Evolutionary conservation across 2,329 filamentous ascomycete species (phyloP), one percentile per base, ranked within the genome.

Genomic region (Fusarium devonianum): DNA sequence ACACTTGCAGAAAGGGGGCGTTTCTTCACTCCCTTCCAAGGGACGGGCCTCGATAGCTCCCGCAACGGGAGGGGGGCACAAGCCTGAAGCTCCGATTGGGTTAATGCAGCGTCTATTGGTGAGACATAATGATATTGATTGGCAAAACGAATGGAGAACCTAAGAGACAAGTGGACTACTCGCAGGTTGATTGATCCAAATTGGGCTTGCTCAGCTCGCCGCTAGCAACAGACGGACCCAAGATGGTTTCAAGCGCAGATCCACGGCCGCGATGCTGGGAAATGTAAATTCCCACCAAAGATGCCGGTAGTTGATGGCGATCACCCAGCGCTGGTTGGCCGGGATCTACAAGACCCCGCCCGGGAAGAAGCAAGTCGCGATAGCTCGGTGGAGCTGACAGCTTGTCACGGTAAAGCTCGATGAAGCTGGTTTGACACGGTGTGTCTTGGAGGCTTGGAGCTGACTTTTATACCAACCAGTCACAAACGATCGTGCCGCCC

Each of bases 21-120:
- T 13, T 10, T 42, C 29, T n/a, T 30, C 36, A 16, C 16, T 23
- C 8, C 14, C 28, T 32, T 51, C n/a, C n/a, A n/a, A 59, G 55
- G 56, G 60, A 63, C 56, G 60, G 60, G 47, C 56, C 60, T 58
- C 18, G 39, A 37, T 56, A 58, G 59, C 42, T 48, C 44, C 60
- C 56, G 56, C 19, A 19, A 30, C 42, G 49, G 43, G 10, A 23
- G 21, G 21, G 9, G 23, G 40, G 45, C 10, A 23, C n/a, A 11
- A 13, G 13, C 33, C 35, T 28, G 23, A 40, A 23, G 17, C 33
- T 37, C 32, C 33, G 28, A 62, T 64, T 60, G 49, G 53, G 12
- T 48, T 32, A 23, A 11, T n/a, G n/a, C 6, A 26, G 7, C 11
- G 49, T 43, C 37, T 37, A 49, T 6, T 46, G n/a, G 17, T 36